phyloP scores from a whole-genome alignment of 2,329 filamentous ascomycete genomes.

The Paramyrothecium sp. region DNA sequence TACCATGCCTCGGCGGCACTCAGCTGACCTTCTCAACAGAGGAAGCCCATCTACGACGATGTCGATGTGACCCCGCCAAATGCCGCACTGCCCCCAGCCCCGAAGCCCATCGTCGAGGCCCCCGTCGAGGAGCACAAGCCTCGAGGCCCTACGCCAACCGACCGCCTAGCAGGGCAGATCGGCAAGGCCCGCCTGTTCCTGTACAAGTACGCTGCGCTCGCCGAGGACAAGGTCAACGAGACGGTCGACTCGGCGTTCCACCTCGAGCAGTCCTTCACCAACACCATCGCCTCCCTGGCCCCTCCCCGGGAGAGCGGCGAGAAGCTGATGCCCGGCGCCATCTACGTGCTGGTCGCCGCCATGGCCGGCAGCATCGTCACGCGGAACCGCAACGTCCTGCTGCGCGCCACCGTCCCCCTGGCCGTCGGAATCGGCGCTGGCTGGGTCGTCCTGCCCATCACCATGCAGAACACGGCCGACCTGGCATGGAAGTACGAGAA shows the following conservation, averaged over 20 bases:
- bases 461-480: conserved; percentile 84
- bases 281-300: conserved; percentile 83
- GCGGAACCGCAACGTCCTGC: conserved; percentile 80
- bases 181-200: conserved; percentile 77
- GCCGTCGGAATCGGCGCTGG: conserved; percentile 80
- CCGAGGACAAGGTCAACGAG: conserved; percentile 81
- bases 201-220: conserved; percentile 69
- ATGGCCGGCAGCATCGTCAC: conserved; percentile 94
- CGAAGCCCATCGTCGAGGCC: conserved; percentile 17
- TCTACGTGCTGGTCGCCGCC: conserved; percentile 90
- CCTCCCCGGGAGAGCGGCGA: conserved; percentile 84
- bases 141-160: conserved; percentile 74
- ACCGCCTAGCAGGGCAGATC: conserved; percentile 82
- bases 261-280: conserved; percentile 87
- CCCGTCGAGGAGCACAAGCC: conserved; percentile 31
- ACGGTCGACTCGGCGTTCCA: conserved; percentile 77
- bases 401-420: conserved; percentile 75
- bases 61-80: conserved; percentile 44
- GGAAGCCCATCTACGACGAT: conserved; percentile 82
- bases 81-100: conserved; percentile 22
- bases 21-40: conserved; percentile 18
- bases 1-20: background rate
- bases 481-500: conserved; percentile 92
- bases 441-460: conserved; percentile 82
- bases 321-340: conserved; percentile 80